phyloP scores from a whole-genome alignment of 129 eudicot species.

The Tanacetum coccineum region DNA sequence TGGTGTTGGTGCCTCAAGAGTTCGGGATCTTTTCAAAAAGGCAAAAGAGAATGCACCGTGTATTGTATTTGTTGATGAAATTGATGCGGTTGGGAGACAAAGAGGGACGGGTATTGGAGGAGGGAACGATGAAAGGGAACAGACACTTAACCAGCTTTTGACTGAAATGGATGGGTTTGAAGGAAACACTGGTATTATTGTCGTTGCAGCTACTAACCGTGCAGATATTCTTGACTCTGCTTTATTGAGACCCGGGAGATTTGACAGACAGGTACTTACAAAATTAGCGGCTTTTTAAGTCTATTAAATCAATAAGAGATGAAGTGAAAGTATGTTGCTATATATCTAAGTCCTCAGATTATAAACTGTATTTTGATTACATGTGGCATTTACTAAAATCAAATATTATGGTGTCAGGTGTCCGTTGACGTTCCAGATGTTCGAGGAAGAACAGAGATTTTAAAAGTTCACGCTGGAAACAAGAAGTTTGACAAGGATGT shows the following conservation, averaged over 20 bases:
- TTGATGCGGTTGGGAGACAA: conserved; percentile 98
- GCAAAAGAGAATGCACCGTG: conserved; percentile 98
- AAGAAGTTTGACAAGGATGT: conserved; percentile 87
- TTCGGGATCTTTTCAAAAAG: conserved; percentile 93
- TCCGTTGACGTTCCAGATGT: conserved; percentile 92
- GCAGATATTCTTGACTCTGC: conserved; percentile 97
- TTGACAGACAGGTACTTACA: conserved; percentile 79
- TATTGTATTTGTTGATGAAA: conserved; percentile 98
- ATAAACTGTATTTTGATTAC: background rate
- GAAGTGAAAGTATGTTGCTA: background rate
- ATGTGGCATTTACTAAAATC: conserved; percentile 18
- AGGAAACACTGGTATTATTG: conserved; percentile 90
- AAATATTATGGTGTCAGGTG: conserved; percentile 45
- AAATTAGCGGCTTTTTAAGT: background rate
- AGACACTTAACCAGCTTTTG: conserved; percentile 90
- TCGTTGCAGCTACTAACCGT: conserved; percentile 93
- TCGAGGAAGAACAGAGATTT: conserved; percentile 85
- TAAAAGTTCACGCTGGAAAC: conserved; percentile 87
- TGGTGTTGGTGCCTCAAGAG: no score
- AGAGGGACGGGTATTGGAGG: conserved; percentile 99
- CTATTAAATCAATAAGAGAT: background rate
- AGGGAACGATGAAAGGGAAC: conserved; percentile 95
- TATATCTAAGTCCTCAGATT: background rate
- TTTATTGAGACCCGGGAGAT: conserved; percentile 91
- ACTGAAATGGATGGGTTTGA: conserved; percentile 99